Evolutionary conservation across 2,329 filamentous ascomycete species (phyloP), one percentile per base, ranked within the genome.

Genomic region (Clonostachys rhizophaga): DNA sequence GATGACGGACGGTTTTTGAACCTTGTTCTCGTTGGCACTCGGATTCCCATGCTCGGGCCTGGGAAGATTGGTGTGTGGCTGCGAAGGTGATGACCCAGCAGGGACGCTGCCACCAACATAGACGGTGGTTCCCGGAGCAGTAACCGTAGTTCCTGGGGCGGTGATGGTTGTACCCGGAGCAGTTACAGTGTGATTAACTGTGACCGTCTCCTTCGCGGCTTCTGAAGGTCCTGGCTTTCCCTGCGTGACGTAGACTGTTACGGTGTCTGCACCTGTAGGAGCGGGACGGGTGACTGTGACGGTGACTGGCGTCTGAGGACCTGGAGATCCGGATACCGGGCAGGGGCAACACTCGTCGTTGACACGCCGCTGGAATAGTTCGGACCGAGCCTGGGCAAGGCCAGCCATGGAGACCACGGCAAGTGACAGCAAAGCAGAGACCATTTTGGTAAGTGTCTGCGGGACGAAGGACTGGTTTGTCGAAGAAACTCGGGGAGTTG

Each of bases 321-420:
- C 50, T 18, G 50, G 51, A 30, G 46, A 35, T 40, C 42, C 43
- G 16, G 56, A 40, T 10, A 47, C 43, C 6, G 56, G 47, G 20
- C 64, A 67, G 34, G 64, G 57, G 40, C 61, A 63, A 44, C 59
- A 65, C 42, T 59, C 55, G 5, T 56, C 47, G n/a, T 45, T 46
- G 14, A 52, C 46, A 42, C 54, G 55, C 20, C 52, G 37, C 9
- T 52, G 47, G 16, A 58, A 43, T 34, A 53, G 51, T 33, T 52
- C 51, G 34, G 58, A 52, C 14, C 52, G 55, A 40, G 62, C 64
- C 16, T 62, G 53, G 7, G 52, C 52, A n/a, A 59, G 18, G 37
- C 57, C 48, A 16, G 55, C 53, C 36, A 60, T 48, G 33, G 55
- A 59, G 50, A 67, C 46, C 30, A 57, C 20, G 42, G 57, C 54